Conservation (phyloP, 140 eudicot genomes). For the Bidens hawaiensis region DNA sequence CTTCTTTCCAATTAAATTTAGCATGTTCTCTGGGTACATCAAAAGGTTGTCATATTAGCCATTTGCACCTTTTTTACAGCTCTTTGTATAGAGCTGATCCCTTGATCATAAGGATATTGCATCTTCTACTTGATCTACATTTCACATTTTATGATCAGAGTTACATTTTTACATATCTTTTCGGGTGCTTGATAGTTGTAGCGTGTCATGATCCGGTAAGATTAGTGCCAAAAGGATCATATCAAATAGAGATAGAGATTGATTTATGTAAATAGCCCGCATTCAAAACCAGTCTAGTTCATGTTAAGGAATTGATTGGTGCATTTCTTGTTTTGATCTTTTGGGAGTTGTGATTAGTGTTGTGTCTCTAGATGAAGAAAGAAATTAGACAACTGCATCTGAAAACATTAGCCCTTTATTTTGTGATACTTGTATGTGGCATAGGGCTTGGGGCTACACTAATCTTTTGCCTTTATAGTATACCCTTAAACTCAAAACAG, state of each 20-base stretch:
- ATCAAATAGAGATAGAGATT: neutral
- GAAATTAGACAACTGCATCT: conserved; percentile 31
- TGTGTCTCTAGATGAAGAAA: conserved; percentile 36
- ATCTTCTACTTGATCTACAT: conserved; percentile 17
- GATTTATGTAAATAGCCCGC: neutral
- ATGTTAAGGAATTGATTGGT: neutral
- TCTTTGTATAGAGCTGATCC: conserved; percentile 8
- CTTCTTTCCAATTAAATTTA: neutral
- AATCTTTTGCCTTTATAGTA: conserved; percentile 31
- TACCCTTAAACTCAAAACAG: conserved; percentile 29
- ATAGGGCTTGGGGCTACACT: conserved; percentile 45
- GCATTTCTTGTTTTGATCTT: neutral
- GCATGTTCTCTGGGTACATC: conserved; percentile 13
- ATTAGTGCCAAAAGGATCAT: neutral
- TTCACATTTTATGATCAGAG: conserved; percentile 18
- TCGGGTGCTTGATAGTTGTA: neutral
- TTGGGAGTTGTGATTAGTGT: neutral
- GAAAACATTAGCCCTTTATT: conserved; percentile 34
- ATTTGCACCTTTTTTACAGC: neutral
- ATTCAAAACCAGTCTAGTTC: conserved; percentile 3
- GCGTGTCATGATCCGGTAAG: conserved; percentile 1
- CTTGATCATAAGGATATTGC: conserved; percentile 19
- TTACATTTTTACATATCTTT: neutral
- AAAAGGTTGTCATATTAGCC: conserved; percentile 10
- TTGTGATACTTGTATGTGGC: conserved; percentile 50